phyloP scores from a whole-genome alignment of 2,329 filamentous ascomycete species.

The Nigrospora oryzae region DNA sequence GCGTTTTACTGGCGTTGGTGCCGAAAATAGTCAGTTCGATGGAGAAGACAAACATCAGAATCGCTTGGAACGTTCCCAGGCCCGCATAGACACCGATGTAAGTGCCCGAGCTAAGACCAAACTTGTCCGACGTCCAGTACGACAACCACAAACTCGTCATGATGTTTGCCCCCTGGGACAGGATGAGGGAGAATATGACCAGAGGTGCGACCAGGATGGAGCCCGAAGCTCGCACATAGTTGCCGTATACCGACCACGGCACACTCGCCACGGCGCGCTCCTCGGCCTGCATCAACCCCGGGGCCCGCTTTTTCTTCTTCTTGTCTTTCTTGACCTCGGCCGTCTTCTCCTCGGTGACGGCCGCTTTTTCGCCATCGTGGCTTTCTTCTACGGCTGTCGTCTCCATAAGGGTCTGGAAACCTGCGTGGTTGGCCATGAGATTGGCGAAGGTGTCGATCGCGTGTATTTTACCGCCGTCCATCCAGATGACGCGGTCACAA shows the following conservation, averaged over 20 bases:
- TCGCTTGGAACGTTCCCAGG: slow-evolving; percentile 61
- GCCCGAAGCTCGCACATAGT: slow-evolving; percentile 70
- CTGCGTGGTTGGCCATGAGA: slow-evolving; percentile 69
- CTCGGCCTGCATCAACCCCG: slow-evolving; percentile 60
- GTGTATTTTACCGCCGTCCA: slow-evolving; percentile 77
- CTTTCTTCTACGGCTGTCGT: slow-evolving; percentile 67
- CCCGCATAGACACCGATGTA: slow-evolving; percentile 69
- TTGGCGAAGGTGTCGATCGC: slow-evolving; percentile 86
- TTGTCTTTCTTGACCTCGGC: slow-evolving; percentile 34
- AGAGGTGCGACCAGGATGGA: slow-evolving; percentile 61
- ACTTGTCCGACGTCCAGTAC: slow-evolving; percentile 83
- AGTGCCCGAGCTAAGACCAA: slow-evolving; percentile 52
- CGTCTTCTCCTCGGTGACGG: slow-evolving; percentile 36
- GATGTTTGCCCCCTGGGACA: slow-evolving; percentile 80
- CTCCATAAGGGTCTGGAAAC: slow-evolving; percentile 79
- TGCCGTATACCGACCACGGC: slow-evolving; percentile 68
- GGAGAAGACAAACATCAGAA: slow-evolving; percentile 75
- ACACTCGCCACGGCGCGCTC: slow-evolving; percentile 68
- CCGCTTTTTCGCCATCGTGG: slow-evolving; percentile 43
- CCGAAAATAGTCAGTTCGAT: slow-evolving; percentile 69
- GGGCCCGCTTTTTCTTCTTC: slow-evolving; percentile 49
- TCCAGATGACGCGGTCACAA: slow-evolving; percentile 88
- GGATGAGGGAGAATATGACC: slow-evolving; percentile 51
- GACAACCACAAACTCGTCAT: slow-evolving; percentile 86
- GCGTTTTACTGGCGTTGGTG: slow-evolving; percentile 71